Evolutionary conservation across 768 basidiomycete genomes (phyloP).

Genomic region (Amylocystis lapponica): DNA sequence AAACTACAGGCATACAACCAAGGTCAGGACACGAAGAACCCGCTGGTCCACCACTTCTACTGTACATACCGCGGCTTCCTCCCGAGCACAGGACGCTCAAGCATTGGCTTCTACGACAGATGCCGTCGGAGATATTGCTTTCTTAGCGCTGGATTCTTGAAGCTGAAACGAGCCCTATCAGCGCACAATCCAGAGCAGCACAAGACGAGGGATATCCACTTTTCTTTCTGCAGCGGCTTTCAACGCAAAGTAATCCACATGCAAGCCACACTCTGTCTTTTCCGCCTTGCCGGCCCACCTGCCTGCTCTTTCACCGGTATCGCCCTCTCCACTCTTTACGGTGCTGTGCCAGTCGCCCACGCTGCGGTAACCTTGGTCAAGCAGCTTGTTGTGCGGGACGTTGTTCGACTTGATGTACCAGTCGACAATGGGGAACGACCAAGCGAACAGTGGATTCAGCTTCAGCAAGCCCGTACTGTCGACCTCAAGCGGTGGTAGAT

Average conservation of each 20-base stretch:
- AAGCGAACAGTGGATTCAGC: constrained; percentile 88
- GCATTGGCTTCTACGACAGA: constrained; percentile 8
- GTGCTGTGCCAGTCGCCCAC: constrained; percentile 99
- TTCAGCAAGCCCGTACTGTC: constrained; percentile 89
- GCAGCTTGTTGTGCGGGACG: constrained; percentile 84
- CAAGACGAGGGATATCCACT: constrained; percentile 5
- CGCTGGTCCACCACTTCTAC: too few species aligned
- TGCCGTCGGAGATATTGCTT: constrained; percentile 3
- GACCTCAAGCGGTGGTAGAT: constrained; percentile 81
- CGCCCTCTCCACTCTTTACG: constrained; percentile 58
- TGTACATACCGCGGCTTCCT: too few species aligned
- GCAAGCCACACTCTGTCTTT: constrained; percentile 95
- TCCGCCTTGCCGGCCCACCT: constrained; percentile 80
- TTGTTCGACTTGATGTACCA: constrained; percentile 76
- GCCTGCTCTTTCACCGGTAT: constrained; percentile 76
- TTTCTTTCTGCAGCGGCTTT: constrained; percentile 45
- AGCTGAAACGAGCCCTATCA: background rate
- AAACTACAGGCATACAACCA: too few species aligned
- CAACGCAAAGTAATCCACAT: constrained; percentile 84
- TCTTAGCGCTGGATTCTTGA: background rate
- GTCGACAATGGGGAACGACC: constrained; percentile 82
- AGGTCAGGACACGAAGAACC: too few species aligned
- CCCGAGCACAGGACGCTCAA: too few species aligned
- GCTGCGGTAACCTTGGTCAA: constrained; percentile 89
- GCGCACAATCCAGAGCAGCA: background rate